Base-by-base conservation (phyloP, 345 rosid genomes). In the Hirschfeldia incana region DNA sequence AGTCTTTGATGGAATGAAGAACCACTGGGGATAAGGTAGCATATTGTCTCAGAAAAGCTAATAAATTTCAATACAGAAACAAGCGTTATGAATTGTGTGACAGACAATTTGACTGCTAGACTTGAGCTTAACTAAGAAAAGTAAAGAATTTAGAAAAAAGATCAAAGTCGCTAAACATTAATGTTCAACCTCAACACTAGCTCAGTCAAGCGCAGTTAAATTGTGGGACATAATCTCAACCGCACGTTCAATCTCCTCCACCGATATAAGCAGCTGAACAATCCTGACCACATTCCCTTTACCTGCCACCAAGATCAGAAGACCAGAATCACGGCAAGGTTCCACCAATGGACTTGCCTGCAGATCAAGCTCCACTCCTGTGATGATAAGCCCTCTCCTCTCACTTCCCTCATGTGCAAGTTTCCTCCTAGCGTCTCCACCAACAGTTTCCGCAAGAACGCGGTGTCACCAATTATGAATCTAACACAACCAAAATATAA, bases 351-450 rank as follows among this genome's bases (percentile, higher is more conserved):
- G 57, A 60, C 84, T 83, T 6, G 97, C 98, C 1, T 88, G 26
- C 1, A 84, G 89, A 71, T 93, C 94, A 34, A 91, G 74, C 39
- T 91, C 98, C 34, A 94, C 83, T 39, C 99, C 98, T 1, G 21
- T 21, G 21, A 94, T 65, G 27, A 91, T 89, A 42, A 94, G 94
- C 57, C 99, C 98, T 64, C 55, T 2, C 99, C 98, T 34, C 99
- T 89, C 64, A 94, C 81, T 80, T 94, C 98, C 76, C 83, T 90
- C 77, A 94, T 94, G 5, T 90, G 97, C 0, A 84, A 66, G 66
- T 89, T 92, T 42, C 90, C 85, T 53, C 91, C 92, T 0, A 94
- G 81, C 73, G 85, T 91, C 78, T 85, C 84, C 59, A 21, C 80
- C 69, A 92, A 67, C 30, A 21, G 21, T 21, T 21, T 21, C 21